phyloP scores from a whole-genome alignment of 805 yeast species.

The Cyberlindnera subsufficiens region DNA sequence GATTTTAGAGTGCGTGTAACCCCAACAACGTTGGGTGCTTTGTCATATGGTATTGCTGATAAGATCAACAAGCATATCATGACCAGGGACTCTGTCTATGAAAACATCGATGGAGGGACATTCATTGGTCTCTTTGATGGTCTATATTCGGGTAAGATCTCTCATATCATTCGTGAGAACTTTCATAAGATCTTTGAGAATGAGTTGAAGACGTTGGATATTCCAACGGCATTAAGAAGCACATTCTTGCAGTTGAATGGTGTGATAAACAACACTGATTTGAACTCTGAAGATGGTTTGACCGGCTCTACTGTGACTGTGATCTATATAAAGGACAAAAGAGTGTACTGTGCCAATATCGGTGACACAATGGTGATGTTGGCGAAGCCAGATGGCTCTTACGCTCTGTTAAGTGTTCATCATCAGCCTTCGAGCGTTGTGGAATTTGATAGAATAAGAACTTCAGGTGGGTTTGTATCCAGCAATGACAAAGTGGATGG shows the following conservation, averaged over 20 bases:
- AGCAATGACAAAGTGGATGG: slow-evolving; percentile 85
- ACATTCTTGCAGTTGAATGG: slow-evolving; percentile 77
- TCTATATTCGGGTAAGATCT: slow-evolving; percentile 55
- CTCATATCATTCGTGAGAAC: slow-evolving; percentile 66
- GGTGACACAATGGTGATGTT: slow-evolving; percentile 87
- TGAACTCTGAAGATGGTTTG: slow-evolving; percentile 60
- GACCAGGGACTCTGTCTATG: slow-evolving; percentile 79
- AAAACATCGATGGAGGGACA: slow-evolving; percentile 77
- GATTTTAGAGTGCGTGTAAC: slow-evolving; percentile 87
- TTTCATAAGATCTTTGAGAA: slow-evolving; percentile 62
- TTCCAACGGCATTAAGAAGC: slow-evolving; percentile 73
- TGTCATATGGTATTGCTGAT: slow-evolving; percentile 91
- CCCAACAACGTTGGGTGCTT: slow-evolving; percentile 64
- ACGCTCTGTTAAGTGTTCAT: slow-evolving; percentile 59
- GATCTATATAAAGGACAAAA: slow-evolving; percentile 66
- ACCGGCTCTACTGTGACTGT: slow-evolving; percentile 87
- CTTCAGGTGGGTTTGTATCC: slow-evolving; percentile 86
- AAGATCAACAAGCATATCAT: slow-evolving; percentile 68
- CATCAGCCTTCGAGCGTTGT: slow-evolving; percentile 79
- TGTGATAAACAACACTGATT: slow-evolving; percentile 52
- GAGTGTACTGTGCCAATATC: slow-evolving; percentile 74
- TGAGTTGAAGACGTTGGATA: slow-evolving; percentile 50
- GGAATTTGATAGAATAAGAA: slow-evolving; percentile 82
- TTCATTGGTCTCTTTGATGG: slow-evolving; percentile 86
- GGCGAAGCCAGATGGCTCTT: slow-evolving; percentile 78